Base-by-base conservation (phyloP, 768 basidiomycete species). In the Xerocomus spinulosus region DNA sequence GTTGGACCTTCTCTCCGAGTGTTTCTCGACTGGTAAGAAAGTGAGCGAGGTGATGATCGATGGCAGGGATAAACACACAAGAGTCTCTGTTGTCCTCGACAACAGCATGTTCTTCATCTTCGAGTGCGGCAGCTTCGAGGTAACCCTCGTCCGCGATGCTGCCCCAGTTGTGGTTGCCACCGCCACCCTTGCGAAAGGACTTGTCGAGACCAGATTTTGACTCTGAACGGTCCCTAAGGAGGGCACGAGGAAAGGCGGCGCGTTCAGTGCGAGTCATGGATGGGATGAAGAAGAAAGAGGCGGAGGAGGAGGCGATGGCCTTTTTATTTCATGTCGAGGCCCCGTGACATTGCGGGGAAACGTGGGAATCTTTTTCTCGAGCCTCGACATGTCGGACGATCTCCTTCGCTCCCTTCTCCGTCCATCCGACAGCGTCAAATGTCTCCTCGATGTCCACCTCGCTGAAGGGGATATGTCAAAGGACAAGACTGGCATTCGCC, bases 81-180 rank as follows among this genome's bases (percentile, higher is more conserved):
- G 60, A 61, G 32, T 51, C 50, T 35, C 48, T 52, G 25, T n/a
- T 53, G 38, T n/a, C 52, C 36, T 21, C 47, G 32, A 73, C 74
- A 26, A 71, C 57, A 15, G 76, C 75, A n/a, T 62, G 59, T 38
- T 71, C 70, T 61, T 81, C 81, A 67, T 89, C 89, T 18, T 70
- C 71, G 35, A 76, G 46, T 1, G 81, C 85, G 30, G 74, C 77
- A 21, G 64, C 62, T 68, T 86, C 87, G 55, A 78, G 73, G 51
- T 78, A 73, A 33, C 66, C 69, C 70, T 91, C 86, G 57, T 87
- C 73, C 3, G 67, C 69, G 53, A 87, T 64, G 46, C 75, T 78
- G 50, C 92, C 92, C 92, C 92, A 95, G 71, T 89, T 92, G 70
- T 92, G 82, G 8, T 76, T 73, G 28, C 92, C 92, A 23, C 80